phyloP scores from a whole-genome alignment of 306 rosid species.

The Vachellia collinsii region DNA sequence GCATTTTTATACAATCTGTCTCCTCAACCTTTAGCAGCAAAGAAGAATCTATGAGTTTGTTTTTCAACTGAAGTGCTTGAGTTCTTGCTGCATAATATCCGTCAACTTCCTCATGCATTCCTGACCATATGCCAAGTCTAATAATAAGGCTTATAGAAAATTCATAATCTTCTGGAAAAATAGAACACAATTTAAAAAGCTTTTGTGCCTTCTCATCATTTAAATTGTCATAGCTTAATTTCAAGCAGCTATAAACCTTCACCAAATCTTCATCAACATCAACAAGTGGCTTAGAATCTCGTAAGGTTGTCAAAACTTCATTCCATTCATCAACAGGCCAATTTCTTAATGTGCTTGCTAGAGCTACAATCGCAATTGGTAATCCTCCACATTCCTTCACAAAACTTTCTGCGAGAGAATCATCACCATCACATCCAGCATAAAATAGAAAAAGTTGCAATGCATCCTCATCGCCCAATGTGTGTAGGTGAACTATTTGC shows the following conservation, averaged over 20 bases:
- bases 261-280: not conserved
- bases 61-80: not conserved
- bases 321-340: not conserved
- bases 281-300: not conserved
- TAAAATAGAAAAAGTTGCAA: not conserved
- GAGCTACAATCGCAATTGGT: not conserved
- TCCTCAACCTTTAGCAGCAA: not conserved
- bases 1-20: not conserved
- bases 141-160: no score
- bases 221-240: constrained; percentile 33
- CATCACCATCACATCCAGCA: not conserved
- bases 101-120: not conserved
- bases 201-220: not conserved
- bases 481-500: not conserved
- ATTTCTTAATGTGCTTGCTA: not conserved
- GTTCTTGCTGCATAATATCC: not conserved
- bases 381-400: constrained; percentile 17
- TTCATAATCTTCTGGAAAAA: constrained; percentile 19
- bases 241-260: no score
- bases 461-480: constrained; percentile 14
- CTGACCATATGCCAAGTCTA: not conserved
- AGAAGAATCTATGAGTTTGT: not conserved
- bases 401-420: not conserved
- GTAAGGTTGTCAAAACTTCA: not conserved
- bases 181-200: constrained; percentile 27